Evolutionary conservation across 345 rosid species (phyloP), one percentile per base, ranked within the genome.

Genomic region (Euclidium syriacum): DNA sequence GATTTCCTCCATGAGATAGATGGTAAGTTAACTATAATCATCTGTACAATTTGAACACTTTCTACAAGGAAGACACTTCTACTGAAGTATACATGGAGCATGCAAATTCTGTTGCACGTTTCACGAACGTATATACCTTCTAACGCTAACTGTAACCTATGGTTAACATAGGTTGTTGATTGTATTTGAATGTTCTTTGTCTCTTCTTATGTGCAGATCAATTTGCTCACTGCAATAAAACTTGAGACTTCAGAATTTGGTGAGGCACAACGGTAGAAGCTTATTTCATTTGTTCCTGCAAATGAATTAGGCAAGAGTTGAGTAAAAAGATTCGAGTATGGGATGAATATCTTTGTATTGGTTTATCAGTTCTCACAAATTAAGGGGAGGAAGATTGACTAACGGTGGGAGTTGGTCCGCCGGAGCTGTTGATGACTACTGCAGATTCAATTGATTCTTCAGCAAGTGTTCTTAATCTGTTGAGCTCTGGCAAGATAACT

Each of bases 401-500:
- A 20, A 6, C 55, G 35, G 52, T 27, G 35, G 74, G 68, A 55
- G 52, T 19, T 62, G 74, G 84, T 79, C 62, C 58, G 27, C 62
- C 58, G 27, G 77, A 55, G 67, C 73, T 74, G 26, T 71, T 67
- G 7, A 29, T 48, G 40, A 52, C 52, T 30, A 68, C 52, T 16
- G 62, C 52, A n/a, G 58, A 65, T 40, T 64, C 44, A 59, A 62
- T 57, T 15, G 63, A 59, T 44, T 79, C 85, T 67, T 90, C 97
- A 0, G 87, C 94, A 26, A 85, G 56, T 4, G 47, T 53, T 74
- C 89, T 80, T 64, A 87, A 62, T 62, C 82, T 78, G 68, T 87
- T 75, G 18, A 90, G 87, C 66, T 78, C 86, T 7, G 89, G 91
- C 79, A 90, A 55, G 18, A 87, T 70, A 29, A 74, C 81, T 57